Base-by-base conservation (phyloP, 805 yeast genomes). In the Myxozyma neglecta region DNA sequence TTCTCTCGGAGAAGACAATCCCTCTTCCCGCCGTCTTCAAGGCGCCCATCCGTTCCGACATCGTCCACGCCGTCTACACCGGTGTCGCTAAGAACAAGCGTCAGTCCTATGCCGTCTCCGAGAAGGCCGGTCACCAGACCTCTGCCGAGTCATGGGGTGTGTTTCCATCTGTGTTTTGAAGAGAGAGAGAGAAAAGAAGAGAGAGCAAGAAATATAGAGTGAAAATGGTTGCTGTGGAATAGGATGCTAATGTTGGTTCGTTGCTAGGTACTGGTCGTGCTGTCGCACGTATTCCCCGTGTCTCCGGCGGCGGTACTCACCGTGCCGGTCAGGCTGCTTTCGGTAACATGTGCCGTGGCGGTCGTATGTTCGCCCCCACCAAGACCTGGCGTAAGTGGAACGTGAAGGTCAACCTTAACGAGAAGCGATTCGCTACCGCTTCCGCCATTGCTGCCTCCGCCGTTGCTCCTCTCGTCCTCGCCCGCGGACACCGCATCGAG, bases 321-420 rank as follows among this genome's bases (percentile, higher is more conserved):
- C 92, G 99, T 85, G 85, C 98, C 72, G 99, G 99, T 82, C 99
- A 94, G 84, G 99, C 91, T 82, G 99, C 99, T 80, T 94, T 94
- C 87, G 99, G 99, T 88, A 94, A 94, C 94, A 94, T 94, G 99
- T 94, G 99, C 87, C 93, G 99, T 84, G 97, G 97, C 82, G 99
- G 99, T 86, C 96, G 99, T 84, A 94, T 94, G 98, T 94, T 94
- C 79, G 97, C 99, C 82, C 99, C 99, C 81, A 94, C 99, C 83
- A 94, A 94, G 88, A 92, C 96, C 83, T 94, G 99, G 99, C 91
- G 99, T 89, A 93, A 87, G 85, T 94, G 99, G 99, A 96, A 94
- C 91, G 96, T 94, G 78, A 94, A 92, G 88, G 97, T 94, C 78
- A 94, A 94, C 97, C 97, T 91, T 83, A 93, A 93, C 90, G 97